Percentiles rank a stretch among this genome's conserved stretches.
These are phyloP conservation scores for Penicillium sp. DNA, from an alignment of 2,329 filamentous ascomycete genomes.

Conservation along the genomic window DNA sequence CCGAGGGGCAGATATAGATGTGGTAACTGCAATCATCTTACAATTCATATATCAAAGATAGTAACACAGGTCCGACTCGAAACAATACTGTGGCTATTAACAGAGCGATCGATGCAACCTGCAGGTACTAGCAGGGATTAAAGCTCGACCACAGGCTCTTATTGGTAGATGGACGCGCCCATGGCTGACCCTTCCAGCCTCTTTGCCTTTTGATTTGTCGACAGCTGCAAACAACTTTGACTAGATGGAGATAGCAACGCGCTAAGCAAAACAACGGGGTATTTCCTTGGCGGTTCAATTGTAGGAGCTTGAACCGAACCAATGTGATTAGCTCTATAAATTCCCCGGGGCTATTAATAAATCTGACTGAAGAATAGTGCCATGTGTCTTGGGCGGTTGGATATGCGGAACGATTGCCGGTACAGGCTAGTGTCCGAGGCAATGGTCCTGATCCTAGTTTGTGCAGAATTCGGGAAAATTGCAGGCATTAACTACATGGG, in stretches of 20 bases:
- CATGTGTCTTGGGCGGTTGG: conserved; percentile 21
- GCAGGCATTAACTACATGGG: conserved; percentile 3
- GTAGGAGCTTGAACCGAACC: conserved; percentile 2
- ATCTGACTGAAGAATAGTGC: conserved; percentile 9
- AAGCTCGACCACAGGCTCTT: conserved; percentile 6
- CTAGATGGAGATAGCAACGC: conserved; percentile 20
- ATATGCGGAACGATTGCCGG: conserved; percentile 19
- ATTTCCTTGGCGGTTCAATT: conserved; percentile 19
- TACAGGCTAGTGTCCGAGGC: conserved; percentile 26
- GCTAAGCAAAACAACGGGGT: conserved; percentile 29
- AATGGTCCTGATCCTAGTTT: not conserved
- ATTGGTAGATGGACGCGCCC: conserved; percentile 29
- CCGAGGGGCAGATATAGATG: conserved; percentile 19
- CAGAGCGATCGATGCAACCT: conserved; percentile 25
- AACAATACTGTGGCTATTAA: conserved; percentile 30
- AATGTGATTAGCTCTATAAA: conserved; percentile 10
- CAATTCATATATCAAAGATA: conserved; percentile 20
- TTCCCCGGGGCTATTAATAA: conserved; percentile 27
- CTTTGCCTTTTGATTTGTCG: conserved; percentile 15
- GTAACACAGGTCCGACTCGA: conserved; percentile 25
- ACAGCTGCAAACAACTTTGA: conserved; percentile 14
- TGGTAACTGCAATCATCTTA: conserved; percentile 9
- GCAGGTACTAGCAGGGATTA: conserved; percentile 25
- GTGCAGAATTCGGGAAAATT: conserved; percentile 6
- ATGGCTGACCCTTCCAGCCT: conserved; percentile 13